Conservation (phyloP, 2,329 filamentous ascomycete species). For the Ophiostoma angusticollis region DNA sequence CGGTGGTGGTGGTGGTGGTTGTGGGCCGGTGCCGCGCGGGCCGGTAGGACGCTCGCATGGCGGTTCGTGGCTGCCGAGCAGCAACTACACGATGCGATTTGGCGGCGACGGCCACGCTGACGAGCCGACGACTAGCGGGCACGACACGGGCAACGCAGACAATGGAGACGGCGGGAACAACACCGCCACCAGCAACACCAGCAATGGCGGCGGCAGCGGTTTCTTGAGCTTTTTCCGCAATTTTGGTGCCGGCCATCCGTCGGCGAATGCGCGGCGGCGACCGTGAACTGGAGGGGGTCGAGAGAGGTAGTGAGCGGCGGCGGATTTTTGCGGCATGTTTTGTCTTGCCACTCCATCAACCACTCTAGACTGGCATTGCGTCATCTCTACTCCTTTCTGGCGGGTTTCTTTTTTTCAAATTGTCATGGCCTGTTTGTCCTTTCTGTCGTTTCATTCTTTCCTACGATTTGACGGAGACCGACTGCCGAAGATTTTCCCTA, state of each 20-base stretch:
- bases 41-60: not conserved
- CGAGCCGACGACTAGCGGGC: not conserved
- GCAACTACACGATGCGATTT: not conserved
- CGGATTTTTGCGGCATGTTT: not conserved
- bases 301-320: not conserved
- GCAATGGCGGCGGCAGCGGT: not conserved
- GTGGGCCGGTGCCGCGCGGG: too few species aligned
- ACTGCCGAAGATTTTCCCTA: too few species aligned
- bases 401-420: too few species aligned
- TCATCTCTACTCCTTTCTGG: too few species aligned
- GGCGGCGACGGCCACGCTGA: not conserved
- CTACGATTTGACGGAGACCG: too few species aligned
- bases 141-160: not conserved
- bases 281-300: not conserved
- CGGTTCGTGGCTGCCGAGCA: not conserved
- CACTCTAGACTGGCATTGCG: too few species aligned
- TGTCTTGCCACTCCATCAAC: not conserved
- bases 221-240: not conserved
- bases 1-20: not conserved
- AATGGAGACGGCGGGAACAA: not conserved
- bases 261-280: conserved; percentile 4
- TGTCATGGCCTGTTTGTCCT: too few species aligned
- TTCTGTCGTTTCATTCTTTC: too few species aligned
- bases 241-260: not conserved
- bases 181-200: not conserved